Base-by-base conservation (phyloP, 2,329 filamentous ascomycete genomes). In the Leptographium lundbergii region DNA sequence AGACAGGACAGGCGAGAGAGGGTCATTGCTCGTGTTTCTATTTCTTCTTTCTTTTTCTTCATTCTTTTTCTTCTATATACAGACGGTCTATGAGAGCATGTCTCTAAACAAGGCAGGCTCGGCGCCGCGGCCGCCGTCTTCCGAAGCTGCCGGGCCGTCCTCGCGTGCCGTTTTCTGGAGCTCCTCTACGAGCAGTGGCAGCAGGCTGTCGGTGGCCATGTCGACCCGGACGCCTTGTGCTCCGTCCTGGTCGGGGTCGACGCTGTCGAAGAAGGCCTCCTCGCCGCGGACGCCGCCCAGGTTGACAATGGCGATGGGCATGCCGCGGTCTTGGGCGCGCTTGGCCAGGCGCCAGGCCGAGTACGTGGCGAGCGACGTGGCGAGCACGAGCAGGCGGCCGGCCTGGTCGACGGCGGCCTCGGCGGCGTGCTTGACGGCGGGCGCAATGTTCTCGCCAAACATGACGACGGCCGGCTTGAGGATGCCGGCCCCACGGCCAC, bases 401-500 rank as follows among this genome's bases (percentile, higher is more conserved):
- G 90, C 88, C 32, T 80, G 79, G 67, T 96, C 89, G 56, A 97
- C 83, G 14, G 88, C 87, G 32, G 82, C 74, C 68, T 97, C 91
- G 1, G 91, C 92, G 0, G 84, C 84, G 1, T 75, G 71, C 70
- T 95, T 96, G 42, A 91, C 85, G 1, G 73, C 67, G 1, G 73
- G 71, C 0, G 81, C 76, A 56, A 97, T 95, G 61, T 84, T 91
- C 72, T 97, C 94, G 19, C 94, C 94, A 70, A 97, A 97, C 90
- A 97, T 96, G 66, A 91, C 85, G 2, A 99, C 91, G 0, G 89
- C 89, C 4, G 94, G 94, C 69, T 97, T 97, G 59, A 99, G 71
- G 45, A 97, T 83, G 2, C 92, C 94, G 0, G 84, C 89, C 2
- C 80, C 84, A 13, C 32, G 29, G n/a, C 34, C 29, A 36, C 39